Evolutionary conservation across 805 yeast species (phyloP), one percentile per base, ranked within the genome.

Genomic region (Ogataea saltuana): DNA sequence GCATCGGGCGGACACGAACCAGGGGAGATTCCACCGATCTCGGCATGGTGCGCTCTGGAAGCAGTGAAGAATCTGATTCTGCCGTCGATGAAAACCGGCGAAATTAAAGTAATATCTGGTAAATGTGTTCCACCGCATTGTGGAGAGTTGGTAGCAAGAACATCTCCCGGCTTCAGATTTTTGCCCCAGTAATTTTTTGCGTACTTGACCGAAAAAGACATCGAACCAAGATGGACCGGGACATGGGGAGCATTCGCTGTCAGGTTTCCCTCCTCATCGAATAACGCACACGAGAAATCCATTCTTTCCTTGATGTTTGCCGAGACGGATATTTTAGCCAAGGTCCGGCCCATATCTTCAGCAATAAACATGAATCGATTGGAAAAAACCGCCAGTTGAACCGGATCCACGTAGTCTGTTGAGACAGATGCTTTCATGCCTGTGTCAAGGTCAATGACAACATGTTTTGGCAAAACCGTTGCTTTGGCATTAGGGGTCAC

Each of bases 1-100:
- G 82, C 77, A 53, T 75, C 64, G 3, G 82, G 74, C 18, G 80
- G 76, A 70, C 74, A 75, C 1, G 78, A 70, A 3, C 81, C 81
- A 7, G 81, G 78, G 33, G 77, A 65, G 39, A 77, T 72, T 13
- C 80, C 77, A 33, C 83, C 83, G 49, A 78, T 77, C 49, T 78
- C 83, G 19, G 83, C 77, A 58, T 78, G 83, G 59, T 78, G 83
- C 4, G 80, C 82, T 46, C 83, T 63, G 2, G 81, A 70, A 4
- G 82, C 83, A 13, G 75, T 73, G 65, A 76, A 76, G 51, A 76
- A 77, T 21, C 71, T 64, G 9, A 75, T 70, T 29, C 67, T 58
- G 19, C 68, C 69, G 15, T 73, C 68, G 40, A 67, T 59, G 48
- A 74, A 68, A 2, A 78, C 81, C 1, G 83, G 83, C 1, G 82